Percentiles rank a stretch among this genome's conserved stretches.
These are phyloP conservation scores for Serpula lacrymans DNA, from an alignment of 768 basidiomycete species.

Conservation along the genomic window DNA sequence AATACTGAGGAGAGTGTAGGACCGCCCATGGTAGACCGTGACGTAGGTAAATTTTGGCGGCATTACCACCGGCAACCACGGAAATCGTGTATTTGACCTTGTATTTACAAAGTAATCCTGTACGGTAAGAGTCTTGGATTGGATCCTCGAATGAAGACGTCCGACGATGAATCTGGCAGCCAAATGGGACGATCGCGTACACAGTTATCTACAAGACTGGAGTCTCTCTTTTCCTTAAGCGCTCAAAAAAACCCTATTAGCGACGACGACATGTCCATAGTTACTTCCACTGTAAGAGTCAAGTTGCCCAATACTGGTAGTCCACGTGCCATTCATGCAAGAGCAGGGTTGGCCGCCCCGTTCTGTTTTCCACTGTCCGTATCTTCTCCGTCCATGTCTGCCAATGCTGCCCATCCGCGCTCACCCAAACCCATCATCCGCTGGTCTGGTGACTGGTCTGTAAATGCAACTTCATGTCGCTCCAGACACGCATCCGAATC, in stretches of 20 bases:
- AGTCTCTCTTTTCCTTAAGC: no score
- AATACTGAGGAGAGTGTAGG: slow-evolving; percentile 46
- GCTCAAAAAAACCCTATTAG: neutral
- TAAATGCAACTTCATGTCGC: slow-evolving; percentile 15
- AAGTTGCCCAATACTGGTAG: slow-evolving; percentile 5
- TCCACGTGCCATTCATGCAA: neutral
- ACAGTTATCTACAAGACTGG: no score
- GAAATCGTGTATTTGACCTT: neutral
- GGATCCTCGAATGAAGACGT: slow-evolving; percentile 9
- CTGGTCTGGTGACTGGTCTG: slow-evolving; percentile 39
- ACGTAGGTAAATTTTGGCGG: no score
- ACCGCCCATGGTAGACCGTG: no score
- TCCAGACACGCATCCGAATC: slow-evolving; percentile 31
- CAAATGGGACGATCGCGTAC: no score
- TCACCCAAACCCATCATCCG: slow-evolving; percentile 34
- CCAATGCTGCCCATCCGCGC: slow-evolving; percentile 1
- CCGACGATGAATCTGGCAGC: neutral
- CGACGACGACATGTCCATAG: slow-evolving; percentile 19
- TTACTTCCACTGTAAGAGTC: slow-evolving; percentile 18
- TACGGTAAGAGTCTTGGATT: neutral
- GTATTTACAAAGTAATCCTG: neutral
- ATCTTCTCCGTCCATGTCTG: slow-evolving; percentile 8
- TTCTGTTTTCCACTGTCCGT: neutral
- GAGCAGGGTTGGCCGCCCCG: neutral
- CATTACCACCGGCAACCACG: no score